These are phyloP conservation scores for Excoecaria cochinchinensis DNA, from an alignment of 345 rosid species.

Conservation along the genomic window DNA sequence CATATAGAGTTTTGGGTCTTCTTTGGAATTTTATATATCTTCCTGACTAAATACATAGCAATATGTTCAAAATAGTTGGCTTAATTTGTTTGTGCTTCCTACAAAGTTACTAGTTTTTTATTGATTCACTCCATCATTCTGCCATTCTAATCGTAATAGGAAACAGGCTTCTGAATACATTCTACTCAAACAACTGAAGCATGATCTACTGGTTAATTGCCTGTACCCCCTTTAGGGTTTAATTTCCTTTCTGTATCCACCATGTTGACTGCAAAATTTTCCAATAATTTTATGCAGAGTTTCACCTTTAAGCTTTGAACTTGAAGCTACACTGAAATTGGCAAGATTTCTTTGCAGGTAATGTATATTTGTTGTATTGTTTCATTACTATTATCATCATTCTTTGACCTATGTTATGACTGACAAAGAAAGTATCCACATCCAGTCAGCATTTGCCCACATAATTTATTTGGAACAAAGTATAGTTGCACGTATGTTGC, in stretches of 20 bases:
- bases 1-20: neutral
- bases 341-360: conserved; percentile 99
- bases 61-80: neutral
- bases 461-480: neutral
- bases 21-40: neutral
- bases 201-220: neutral
- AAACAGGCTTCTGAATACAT: neutral
- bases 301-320: conserved; percentile 96
- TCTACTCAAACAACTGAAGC: neutral
- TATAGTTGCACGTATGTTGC: neutral
- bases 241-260: neutral
- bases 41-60: neutral
- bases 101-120: neutral
- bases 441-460: neutral
- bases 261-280: conserved; percentile 15
- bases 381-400: too few species aligned
- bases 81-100: neutral
- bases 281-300: conserved; percentile 58
- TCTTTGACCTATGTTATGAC: neutral
- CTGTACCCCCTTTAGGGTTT: neutral
- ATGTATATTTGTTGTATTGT: neutral
- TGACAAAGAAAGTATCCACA: neutral
- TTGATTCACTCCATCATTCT: neutral
- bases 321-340: conserved; percentile 86
- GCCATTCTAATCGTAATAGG: neutral